Evolutionary conservation across 176 grass and related monocot species (phyloP).

Genomic region (Carex scoparia): DNA sequence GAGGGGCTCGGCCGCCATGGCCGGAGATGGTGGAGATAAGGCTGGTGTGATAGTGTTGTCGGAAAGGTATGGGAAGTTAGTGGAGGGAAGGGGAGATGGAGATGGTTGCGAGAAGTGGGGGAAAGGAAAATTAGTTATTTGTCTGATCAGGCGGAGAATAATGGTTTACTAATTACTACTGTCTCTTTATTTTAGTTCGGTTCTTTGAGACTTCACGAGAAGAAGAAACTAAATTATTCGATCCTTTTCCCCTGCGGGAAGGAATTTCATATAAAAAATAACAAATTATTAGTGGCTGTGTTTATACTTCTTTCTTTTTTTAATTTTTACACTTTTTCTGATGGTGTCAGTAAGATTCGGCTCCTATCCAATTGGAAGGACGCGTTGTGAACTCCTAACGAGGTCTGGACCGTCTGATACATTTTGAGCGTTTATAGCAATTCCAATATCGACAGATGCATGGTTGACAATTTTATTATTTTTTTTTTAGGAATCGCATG

Average conservation of each 20-base stretch:
- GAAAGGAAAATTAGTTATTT: not conserved
- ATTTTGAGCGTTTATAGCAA: too few species aligned
- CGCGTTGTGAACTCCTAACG: not conserved
- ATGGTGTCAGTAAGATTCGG: not conserved
- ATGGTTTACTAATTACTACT: too few species aligned
- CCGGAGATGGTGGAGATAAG: not conserved
- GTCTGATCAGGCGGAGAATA: not conserved
- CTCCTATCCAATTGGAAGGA: not conserved
- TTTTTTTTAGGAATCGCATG: too few species aligned
- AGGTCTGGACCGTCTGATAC: not conserved
- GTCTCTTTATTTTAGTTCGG: not conserved
- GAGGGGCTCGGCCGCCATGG: conserved; percentile 39
- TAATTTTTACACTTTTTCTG: not conserved
- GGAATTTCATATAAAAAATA: not conserved
- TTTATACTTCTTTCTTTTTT: not conserved
- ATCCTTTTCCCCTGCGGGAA: not conserved
- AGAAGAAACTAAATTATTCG: not conserved
- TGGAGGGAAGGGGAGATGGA: not conserved
- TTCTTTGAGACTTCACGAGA: not conserved
- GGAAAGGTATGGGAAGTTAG: not conserved
- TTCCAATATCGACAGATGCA: too few species aligned
- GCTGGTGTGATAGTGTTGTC: not conserved
- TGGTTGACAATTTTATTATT: too few species aligned
- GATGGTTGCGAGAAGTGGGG: not conserved
- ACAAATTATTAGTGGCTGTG: not conserved